Evolutionary conservation across 1,139 yeast genomes (phyloP).

Genomic region (Yamadazyma blattariae): DNA sequence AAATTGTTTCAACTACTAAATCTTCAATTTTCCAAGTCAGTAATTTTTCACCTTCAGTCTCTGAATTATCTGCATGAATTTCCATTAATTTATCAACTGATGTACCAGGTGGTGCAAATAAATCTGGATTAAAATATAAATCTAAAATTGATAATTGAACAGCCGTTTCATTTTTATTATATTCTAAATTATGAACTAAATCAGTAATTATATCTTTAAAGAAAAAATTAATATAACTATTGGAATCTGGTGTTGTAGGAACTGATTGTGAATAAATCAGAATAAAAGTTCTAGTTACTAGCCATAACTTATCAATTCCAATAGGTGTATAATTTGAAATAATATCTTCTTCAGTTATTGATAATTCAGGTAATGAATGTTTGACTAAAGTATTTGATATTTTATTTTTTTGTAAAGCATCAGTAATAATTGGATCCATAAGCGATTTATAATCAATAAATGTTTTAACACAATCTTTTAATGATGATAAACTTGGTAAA

Average conservation of each 20-base stretch:
- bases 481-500: conserved; percentile 47
- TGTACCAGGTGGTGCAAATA: conserved; percentile 83
- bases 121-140: conserved; percentile 62
- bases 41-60: conserved; percentile 46
- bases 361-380: conserved; percentile 37
- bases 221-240: conserved; percentile 54
- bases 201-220: conserved; percentile 77
- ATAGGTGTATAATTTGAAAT: conserved; percentile 20
- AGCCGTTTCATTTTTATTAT: conserved; percentile 85
- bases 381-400: conserved; percentile 40
- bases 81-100: conserved; percentile 65
- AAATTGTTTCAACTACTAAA: conserved; percentile 77
- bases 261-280: conserved; percentile 55
- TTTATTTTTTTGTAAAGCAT: conserved; percentile 32
- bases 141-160: conserved; percentile 78
- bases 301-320: conserved; percentile 38
- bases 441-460: conserved; percentile 33
- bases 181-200: conserved; percentile 75
- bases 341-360: conserved; percentile 44
- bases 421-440: conserved; percentile 36
- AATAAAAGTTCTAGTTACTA: conserved; percentile 55
- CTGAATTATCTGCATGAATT: conserved; percentile 35
- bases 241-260: conserved; percentile 71
- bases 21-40: conserved; percentile 93
- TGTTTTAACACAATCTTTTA: conserved; percentile 26